Percentiles rank a stretch among this genome's conserved stretches.
Conservation (phyloP, 345 rosid genomes). For the Atalantia buxifolia region DNA sequence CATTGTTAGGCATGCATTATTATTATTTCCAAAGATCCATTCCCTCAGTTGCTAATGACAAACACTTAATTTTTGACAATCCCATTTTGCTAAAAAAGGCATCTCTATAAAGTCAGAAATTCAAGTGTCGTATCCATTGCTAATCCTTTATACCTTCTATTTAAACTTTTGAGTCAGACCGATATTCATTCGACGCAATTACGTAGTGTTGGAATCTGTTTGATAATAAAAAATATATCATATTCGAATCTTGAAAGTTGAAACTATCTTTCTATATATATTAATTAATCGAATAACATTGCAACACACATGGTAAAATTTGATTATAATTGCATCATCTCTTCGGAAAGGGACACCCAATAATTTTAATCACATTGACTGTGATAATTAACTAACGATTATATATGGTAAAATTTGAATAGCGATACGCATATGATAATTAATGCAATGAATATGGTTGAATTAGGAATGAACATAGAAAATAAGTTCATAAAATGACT, state of each 20-base stretch:
- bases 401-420: background rate
- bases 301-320: background rate
- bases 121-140: background rate
- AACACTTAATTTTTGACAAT: background rate
- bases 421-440: background rate
- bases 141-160: background rate
- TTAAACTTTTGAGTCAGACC: background rate
- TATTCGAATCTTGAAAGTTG: too few species aligned
- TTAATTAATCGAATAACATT: background rate
- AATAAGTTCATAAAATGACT: too few species aligned
- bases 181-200: background rate
- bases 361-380: background rate
- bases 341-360: too few species aligned
- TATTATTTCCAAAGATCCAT: constrained; percentile 15
- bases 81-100: background rate
- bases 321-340: too few species aligned
- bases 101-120: background rate
- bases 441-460: background rate
- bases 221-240: background rate
- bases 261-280: too few species aligned
- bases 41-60: constrained; percentile 26
- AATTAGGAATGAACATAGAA: background rate
- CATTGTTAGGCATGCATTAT: background rate
- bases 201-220: background rate
- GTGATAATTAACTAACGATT: background rate